A percentile compares a stretch with the other conserved stretches of the same genome.
Evolutionary conservation across 2,329 filamentous ascomycete species (phyloP).

Genomic region (Calonectria henricotiae): DNA sequence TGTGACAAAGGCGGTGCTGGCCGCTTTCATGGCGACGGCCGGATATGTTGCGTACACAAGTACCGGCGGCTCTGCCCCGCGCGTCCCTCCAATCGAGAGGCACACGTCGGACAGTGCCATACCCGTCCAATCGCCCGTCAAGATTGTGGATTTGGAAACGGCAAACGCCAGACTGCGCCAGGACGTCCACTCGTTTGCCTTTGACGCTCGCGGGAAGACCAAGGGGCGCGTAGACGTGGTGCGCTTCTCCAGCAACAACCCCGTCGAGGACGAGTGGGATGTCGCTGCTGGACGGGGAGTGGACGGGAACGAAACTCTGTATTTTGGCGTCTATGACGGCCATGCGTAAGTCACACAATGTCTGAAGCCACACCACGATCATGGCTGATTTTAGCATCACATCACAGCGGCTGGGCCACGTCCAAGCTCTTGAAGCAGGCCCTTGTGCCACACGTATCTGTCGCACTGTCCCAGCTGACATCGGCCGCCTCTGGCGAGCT

Average conservation of each 20-base stretch:
- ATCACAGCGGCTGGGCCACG: constrained; percentile 61
- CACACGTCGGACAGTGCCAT: constrained; percentile 46
- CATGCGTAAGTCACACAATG: constrained; percentile 61
- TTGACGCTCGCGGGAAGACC: constrained; percentile 47
- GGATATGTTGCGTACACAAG: constrained; percentile 26
- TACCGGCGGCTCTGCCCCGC: background rate
- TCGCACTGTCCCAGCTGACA: constrained; percentile 55
- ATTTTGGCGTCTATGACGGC: constrained; percentile 65
- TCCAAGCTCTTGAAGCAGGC: constrained; percentile 59
- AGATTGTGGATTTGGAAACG: constrained; percentile 48
- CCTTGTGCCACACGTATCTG: constrained; percentile 63
- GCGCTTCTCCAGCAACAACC: constrained; percentile 57
- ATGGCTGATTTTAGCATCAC: constrained; percentile 30
- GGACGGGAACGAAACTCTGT: constrained; percentile 52
- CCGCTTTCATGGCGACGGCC: constrained; percentile 24
- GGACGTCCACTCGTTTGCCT: constrained; percentile 53
- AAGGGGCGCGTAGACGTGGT: constrained; percentile 57
- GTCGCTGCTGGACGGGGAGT: constrained; percentile 55
- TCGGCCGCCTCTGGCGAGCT: constrained; percentile 61
- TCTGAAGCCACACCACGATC: too few relatives aligned
- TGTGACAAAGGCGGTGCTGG: constrained; percentile 8
- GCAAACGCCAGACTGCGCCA: constrained; percentile 55
- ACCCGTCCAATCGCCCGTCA: constrained; percentile 51
- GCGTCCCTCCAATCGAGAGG: constrained; percentile 35
- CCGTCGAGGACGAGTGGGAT: constrained; percentile 59